Percentiles rank a stretch among this genome's conserved stretches.
Evolutionary conservation across 768 basidiomycete genomes (phyloP).

Genomic region (Russula brevipes): DNA sequence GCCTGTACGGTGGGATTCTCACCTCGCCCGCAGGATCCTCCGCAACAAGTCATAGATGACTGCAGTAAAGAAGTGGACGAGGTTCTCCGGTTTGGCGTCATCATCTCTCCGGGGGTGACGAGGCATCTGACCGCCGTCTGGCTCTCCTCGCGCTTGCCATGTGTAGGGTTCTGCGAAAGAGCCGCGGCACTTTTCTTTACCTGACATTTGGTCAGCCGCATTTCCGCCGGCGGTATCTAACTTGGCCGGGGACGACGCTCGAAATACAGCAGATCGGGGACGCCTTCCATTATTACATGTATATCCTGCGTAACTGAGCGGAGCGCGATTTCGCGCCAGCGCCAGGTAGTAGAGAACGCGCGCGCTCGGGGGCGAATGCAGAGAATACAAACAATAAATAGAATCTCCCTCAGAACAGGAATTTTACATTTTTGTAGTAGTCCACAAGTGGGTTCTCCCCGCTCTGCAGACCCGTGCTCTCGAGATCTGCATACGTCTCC

Average conservation of each 20-base stretch:
- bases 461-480: constrained; percentile 62
- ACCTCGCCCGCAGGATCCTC: constrained; percentile 54
- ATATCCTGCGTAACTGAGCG: constrained; percentile 48
- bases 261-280: constrained; percentile 71
- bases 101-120: not conserved
- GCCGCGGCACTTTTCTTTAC: constrained; percentile 63
- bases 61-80: constrained; percentile 76
- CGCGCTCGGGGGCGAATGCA: not conserved
- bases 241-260: constrained; percentile 49
- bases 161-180: constrained; percentile 55
- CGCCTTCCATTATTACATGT: constrained; percentile 79
- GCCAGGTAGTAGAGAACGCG: not conserved
- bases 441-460: constrained; percentile 87
- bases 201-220: constrained; percentile 89
- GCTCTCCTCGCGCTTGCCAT: not conserved
- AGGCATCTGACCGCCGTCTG: not conserved
- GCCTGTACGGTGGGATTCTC: not conserved
- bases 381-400: not conserved
- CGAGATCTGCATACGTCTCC: constrained; percentile 74
- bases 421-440: constrained; percentile 91
- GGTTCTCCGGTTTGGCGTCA: constrained; percentile 51
- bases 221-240: constrained; percentile 69
- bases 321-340: not conserved
- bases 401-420: constrained; percentile 58
- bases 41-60: constrained; percentile 60